Evolutionary conservation across 495 filamentous ascomycete species (phyloP), one percentile per base, ranked within the genome.

Genomic region (Podospora fimiseda): DNA sequence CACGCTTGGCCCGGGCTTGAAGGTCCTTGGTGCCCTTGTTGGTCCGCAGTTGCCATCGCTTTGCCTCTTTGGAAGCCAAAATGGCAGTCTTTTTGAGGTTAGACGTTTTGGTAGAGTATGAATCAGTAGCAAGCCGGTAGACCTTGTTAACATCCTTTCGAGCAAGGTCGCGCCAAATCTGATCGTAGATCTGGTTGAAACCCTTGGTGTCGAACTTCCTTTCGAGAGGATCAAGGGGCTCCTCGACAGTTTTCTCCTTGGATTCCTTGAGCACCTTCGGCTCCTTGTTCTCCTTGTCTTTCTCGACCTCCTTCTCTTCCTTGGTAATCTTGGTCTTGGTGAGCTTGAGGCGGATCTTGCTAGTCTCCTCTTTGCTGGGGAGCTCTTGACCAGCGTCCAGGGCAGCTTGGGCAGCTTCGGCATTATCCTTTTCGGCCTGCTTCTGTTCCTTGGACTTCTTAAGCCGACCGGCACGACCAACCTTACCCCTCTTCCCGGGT

Each of bases 21-120:
- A 93, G 88, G 68, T 99, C 93, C 70, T 99, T 99, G 62, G 85
- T 87, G 61, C 90, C 93, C 78, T 99, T 99, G 75, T 97, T 99
- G 36, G 93, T 97, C 36, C 88, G 85, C 42, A 91, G 84, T 64
- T 99, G 95, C 93, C 93, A 99, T 60, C 94, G 78, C 58, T 91
- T 87, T 36, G 94, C 93, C 70, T 99, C 94, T 64, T 99, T 99
- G 52, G 91, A 90, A 24, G 93, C 94, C 46, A 99, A 76, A 64
- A 96, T 91, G 14, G 92, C 94, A 2, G 93, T 99, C 79, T 99
- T 99, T 63, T 94, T 89, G 44, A 93, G 77, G 52, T 99, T 99
- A 48, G 90, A 90, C 52, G 86, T 81, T 60, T 91, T 95, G 14
- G 84, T 95, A 4, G 81, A 74, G 33, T 89, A 81, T 0, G 91